Evolutionary conservation across 2,329 filamentous ascomycete species (phyloP).

Genomic region (Thelonectria olida): DNA sequence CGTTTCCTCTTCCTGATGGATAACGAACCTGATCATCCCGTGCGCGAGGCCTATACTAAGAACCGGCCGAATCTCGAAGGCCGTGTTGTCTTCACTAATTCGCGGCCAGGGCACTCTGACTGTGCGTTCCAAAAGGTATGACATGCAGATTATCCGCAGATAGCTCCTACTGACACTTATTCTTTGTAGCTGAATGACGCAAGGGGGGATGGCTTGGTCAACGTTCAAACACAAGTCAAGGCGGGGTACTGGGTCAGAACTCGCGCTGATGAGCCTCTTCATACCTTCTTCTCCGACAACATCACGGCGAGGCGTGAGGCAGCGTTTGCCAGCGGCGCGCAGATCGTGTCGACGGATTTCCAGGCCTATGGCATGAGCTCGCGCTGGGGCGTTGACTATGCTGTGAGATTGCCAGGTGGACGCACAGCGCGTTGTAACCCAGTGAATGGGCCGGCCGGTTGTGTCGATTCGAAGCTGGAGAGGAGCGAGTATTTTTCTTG

Average conservation of each 20-base stretch:
- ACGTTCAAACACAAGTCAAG: slow-evolving; percentile 54
- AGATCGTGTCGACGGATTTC: slow-evolving; percentile 60
- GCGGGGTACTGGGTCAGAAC: slow-evolving; percentile 61
- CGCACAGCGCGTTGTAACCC: slow-evolving; percentile 46
- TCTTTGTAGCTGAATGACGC: slow-evolving; percentile 54
- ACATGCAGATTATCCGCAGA: neutral
- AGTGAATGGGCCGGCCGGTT: neutral
- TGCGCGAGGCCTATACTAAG: slow-evolving; percentile 37
- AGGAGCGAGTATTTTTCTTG: neutral
- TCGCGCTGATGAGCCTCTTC: slow-evolving; percentile 55
- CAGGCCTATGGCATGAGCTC: slow-evolving; percentile 56
- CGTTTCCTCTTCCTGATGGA: slow-evolving; percentile 62
- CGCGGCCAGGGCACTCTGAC: slow-evolving; percentile 53
- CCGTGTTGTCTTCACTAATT: slow-evolving; percentile 59
- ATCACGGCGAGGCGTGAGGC: slow-evolving; percentile 50
- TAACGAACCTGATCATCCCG: slow-evolving; percentile 52
- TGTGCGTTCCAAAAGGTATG: slow-evolving; percentile 56
- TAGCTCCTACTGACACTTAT: neutral
- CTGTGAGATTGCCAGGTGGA: slow-evolving; percentile 31
- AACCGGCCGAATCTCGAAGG: slow-evolving; percentile 49
- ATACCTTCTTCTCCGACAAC: slow-evolving; percentile 52
- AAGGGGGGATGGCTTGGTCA: slow-evolving; percentile 41
- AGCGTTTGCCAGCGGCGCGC: slow-evolving; percentile 57
- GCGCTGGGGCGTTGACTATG: slow-evolving; percentile 58
- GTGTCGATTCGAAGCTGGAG: neutral